Percentiles rank a stretch among this genome's conserved stretches.
Evolutionary conservation across 176 grass and related monocot species (phyloP).

Genomic region (Tuctoria greenei): DNA sequence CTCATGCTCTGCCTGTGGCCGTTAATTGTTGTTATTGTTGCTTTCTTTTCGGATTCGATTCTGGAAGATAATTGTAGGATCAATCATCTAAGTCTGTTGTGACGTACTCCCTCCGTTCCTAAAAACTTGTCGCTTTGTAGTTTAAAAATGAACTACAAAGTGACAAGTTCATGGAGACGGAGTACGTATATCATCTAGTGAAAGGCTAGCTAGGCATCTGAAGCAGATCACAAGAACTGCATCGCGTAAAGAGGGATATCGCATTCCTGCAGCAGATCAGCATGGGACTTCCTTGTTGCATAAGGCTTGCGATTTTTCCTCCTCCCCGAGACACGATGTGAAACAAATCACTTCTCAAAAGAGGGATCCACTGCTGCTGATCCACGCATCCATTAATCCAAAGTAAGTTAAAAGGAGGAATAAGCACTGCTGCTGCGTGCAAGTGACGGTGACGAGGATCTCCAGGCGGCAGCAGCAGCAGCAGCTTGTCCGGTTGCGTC

Average conservation of each 20-base stretch:
- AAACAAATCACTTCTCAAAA: constrained; percentile 43
- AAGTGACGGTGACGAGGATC: constrained; percentile 16
- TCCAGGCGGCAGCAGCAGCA: constrained; percentile 5
- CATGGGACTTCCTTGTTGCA: not conserved
- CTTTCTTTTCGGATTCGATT: not conserved
- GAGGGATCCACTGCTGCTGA: constrained; percentile 10
- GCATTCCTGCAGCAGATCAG: constrained; percentile 7
- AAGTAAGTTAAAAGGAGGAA: not conserved
- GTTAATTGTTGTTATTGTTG: too few species aligned
- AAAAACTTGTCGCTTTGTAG: too few species aligned
- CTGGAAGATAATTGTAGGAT: not conserved
- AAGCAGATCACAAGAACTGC: not conserved
- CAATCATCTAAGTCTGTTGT: not conserved
- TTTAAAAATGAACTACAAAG: too few species aligned
- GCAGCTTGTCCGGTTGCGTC: too few species aligned
- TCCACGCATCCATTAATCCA: not conserved
- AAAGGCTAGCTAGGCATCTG: too few species aligned
- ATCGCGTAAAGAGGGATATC: constrained; percentile 8
- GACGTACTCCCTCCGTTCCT: too few species aligned
- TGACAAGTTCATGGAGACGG: too few species aligned
- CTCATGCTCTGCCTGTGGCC: not conserved
- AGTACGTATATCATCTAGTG: not conserved
- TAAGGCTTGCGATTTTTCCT: constrained; percentile 3
- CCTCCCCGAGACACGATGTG: constrained; percentile 35
- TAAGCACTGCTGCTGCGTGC: not conserved